Evolutionary conservation across 805 yeast species (phyloP), one percentile per base, ranked within the genome.

Genomic region (Lipomyces chichibuensis): DNA sequence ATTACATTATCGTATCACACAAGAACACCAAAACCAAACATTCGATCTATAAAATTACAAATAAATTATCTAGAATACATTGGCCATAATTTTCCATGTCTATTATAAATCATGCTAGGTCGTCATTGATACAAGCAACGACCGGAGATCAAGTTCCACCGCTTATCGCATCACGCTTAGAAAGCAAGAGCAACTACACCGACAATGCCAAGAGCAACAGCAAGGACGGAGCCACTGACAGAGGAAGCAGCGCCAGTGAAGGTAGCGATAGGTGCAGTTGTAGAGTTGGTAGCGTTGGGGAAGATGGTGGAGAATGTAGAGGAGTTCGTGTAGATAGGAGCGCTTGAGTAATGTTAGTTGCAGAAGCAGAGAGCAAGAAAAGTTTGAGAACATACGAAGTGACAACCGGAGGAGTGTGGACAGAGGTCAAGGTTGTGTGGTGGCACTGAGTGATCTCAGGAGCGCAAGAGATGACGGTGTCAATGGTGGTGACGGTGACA

Each of bases 371-470:
- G 3, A 25, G 4, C 57, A 35, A 23, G 27, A 52, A n/a, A 25
- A n/a, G 25, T 6, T n/a, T 53, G 14, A 37, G 46, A 4, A 63
- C 69, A 14, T 64, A 64, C 70, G 67, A 54, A n/a, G 59, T 39
- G 43, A 33, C 20, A 39, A 52, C 59, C 9, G 61, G 55, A 6
- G 61, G 59, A 58, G 60, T 53, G 35, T 17, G n/a, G 51, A 60
- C 54, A 1, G 61, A 57, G 53, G 64, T 54, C 52, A 29, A 29
- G 1, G 55, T 39, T 29, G 49, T 54, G 20, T 46, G 52, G 75
- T 85, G 86, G 79, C 87, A 84, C 80, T 79, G 74, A 71, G 85
- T 83, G 75, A 82, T 84, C 62, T 74, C 74, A 25, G 80, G 71
- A 60, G 71, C 84, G 78, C 85, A 83, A 66, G 81, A 77, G 72